phyloP scores from a whole-genome alignment of 2,329 filamentous ascomycete species.

The Diaporthe capsici region DNA sequence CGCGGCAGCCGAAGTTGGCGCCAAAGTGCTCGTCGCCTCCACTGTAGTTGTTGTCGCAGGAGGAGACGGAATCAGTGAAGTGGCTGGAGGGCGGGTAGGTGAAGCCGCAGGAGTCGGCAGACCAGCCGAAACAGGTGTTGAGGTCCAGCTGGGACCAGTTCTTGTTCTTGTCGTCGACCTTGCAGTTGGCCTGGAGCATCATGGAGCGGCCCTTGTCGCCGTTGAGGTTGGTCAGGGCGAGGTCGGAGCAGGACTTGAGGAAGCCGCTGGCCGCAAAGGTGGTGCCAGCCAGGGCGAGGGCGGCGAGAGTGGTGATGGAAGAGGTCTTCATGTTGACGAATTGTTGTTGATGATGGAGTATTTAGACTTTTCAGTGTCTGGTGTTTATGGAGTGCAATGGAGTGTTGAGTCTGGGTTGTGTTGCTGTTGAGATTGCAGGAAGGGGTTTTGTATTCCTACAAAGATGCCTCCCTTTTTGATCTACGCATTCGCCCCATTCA shows the following conservation, averaged over 20 bases:
- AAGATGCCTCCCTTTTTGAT: not conserved
- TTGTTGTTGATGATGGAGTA: not conserved
- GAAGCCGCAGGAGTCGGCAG: not conserved
- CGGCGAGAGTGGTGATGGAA: not conserved
- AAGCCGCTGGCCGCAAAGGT: not conserved
- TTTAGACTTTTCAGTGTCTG: not conserved
- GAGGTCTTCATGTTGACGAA: not conserved
- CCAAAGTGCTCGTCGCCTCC: constrained; percentile 8
- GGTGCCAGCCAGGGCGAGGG: not conserved
- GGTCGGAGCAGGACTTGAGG: not conserved
- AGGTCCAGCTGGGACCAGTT: constrained; percentile 16
- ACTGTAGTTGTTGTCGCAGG: not conserved
- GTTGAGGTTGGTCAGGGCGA: not conserved
- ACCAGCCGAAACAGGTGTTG: constrained; percentile 23
- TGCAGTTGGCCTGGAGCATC: not conserved
- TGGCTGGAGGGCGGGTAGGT: not conserved
- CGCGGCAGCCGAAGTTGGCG: constrained; percentile 5
- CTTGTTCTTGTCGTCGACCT: not conserved
- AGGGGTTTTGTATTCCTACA: not conserved
- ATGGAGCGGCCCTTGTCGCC: constrained; percentile 7
- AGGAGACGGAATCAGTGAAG: constrained; percentile 4
- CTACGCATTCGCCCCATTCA: not conserved
- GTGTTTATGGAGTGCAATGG: not conserved
- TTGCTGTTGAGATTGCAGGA: not conserved
- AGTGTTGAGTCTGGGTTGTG: not conserved